Conservation (phyloP, 2,329 filamentous ascomycete species). For the Phialophora expanda region DNA sequence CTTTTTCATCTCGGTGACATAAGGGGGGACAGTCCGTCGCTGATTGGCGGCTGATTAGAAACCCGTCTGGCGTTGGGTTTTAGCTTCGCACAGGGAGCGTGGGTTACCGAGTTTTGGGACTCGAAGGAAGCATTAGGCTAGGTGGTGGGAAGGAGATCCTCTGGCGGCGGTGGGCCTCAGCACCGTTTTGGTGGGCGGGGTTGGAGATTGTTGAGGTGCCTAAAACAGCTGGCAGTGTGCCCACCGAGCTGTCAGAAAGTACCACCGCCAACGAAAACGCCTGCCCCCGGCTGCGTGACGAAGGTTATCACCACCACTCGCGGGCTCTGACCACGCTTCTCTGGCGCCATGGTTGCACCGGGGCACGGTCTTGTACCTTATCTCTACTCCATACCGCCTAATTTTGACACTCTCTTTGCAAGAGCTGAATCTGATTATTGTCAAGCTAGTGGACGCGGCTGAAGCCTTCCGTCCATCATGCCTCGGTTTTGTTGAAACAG, state of each 20-base stretch:
- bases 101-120: not conserved
- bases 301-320: conserved; percentile 1
- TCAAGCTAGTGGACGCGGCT: not conserved
- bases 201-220: conserved; percentile 9
- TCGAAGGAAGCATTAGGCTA: not conserved
- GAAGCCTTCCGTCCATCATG: not conserved
- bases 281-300: not conserved
- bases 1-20: not conserved
- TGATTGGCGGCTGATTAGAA: conserved; percentile 9
- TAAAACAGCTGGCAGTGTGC: not conserved
- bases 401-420: too few species aligned
- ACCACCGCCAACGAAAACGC: not conserved
- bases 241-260: not conserved
- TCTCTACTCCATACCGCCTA: not conserved
- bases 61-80: not conserved
- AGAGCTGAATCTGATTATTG: not conserved
- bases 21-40: not conserved
- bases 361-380: not conserved
- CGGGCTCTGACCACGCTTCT: not conserved
- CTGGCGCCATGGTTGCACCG: too few species aligned
- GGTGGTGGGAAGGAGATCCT: not conserved
- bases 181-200: not conserved
- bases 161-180: not conserved
- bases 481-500: not conserved
- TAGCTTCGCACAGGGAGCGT: not conserved